Evolutionary conservation across 106 monocot genomes (phyloP).

Genomic region (Dendrobium catenatum): DNA sequence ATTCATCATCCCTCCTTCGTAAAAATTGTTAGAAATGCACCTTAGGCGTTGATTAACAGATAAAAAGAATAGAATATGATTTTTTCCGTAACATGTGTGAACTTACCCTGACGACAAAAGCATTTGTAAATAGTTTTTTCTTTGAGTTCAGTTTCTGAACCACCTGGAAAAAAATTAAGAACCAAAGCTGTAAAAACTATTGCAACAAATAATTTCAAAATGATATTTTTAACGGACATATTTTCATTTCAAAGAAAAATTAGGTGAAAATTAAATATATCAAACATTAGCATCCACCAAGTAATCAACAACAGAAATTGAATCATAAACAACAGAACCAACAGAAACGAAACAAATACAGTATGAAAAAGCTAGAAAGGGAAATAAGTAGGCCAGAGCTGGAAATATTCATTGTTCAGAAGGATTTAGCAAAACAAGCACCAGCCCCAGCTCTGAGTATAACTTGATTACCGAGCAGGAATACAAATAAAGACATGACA

Average conservation of each 20-base stretch:
- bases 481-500: background rate
- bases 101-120: slow-evolving; percentile 57
- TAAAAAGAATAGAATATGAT: background rate
- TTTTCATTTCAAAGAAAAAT: background rate
- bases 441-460: background rate
- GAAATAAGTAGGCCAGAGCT: background rate
- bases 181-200: background rate
- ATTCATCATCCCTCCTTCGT: no score
- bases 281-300: background rate
- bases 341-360: background rate
- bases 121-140: slow-evolving; percentile 37
- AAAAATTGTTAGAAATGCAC: no score
- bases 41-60: background rate
- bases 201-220: background rate
- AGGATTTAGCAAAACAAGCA: background rate
- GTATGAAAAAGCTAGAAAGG: background rate
- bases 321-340: background rate
- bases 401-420: background rate
- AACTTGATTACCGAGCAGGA: background rate
- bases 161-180: slow-evolving; percentile 29
- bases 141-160: slow-evolving; percentile 16
- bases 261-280: background rate
- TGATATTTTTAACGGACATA: background rate
- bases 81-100: background rate
- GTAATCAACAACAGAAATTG: background rate